Conservation (phyloP, 140 eudicot species). For the Stevia rebaudiana region DNA sequence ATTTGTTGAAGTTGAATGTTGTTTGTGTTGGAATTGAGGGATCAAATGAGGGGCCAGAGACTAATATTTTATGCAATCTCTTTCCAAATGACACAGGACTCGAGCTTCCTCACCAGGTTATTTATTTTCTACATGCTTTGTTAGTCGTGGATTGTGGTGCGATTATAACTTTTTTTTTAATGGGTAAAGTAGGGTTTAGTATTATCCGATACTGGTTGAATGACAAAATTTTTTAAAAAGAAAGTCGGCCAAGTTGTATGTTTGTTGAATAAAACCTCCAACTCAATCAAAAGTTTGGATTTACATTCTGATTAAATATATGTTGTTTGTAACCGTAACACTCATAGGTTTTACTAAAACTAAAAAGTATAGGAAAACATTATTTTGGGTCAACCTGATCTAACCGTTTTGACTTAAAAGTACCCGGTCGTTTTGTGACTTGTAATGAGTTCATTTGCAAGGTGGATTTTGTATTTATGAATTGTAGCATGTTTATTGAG, state of each 20-base stretch:
- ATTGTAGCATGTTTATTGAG: background rate
- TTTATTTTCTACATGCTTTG: background rate
- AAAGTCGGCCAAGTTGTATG: background rate
- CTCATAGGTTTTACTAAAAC: no score
- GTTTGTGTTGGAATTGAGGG: constrained; percentile 87
- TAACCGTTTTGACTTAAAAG: background rate
- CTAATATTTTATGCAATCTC: constrained; percentile 74
- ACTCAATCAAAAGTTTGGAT: background rate
- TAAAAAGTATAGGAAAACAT: background rate
- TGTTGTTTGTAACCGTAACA: no score
- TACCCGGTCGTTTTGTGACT: background rate
- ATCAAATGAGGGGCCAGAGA: constrained; percentile 57
- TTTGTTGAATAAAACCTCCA: background rate
- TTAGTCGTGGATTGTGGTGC: background rate
- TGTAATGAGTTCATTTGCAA: background rate
- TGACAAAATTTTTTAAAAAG: background rate
- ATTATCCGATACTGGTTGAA: background rate
- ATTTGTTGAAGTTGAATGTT: constrained; percentile 64
- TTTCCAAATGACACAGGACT: constrained; percentile 90
- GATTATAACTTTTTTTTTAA: background rate
- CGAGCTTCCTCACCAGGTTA: constrained; percentile 94
- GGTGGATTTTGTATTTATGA: background rate
- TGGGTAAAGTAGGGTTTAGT: background rate
- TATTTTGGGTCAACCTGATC: background rate
- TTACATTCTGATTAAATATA: no score